Evolutionary conservation across 768 basidiomycete species (phyloP), one percentile per base, ranked within the genome.

Genomic region (Filobasidium floriforme): DNA sequence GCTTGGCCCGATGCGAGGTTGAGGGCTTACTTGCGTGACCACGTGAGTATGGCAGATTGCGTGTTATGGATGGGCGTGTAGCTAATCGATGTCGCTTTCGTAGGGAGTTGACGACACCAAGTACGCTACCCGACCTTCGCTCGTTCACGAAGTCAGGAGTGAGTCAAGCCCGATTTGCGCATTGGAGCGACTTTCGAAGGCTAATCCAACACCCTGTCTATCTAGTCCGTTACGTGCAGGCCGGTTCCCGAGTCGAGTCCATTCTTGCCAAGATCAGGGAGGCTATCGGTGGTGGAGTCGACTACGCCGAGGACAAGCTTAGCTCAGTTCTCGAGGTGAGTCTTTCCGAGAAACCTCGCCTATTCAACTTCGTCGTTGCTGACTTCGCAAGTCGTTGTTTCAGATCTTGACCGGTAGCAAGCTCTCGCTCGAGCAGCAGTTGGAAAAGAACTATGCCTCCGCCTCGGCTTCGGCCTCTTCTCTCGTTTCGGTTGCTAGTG

Each of bases 1-100:
- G 83, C 84, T 11, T 98, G 94, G 94, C 89, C 90, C 14, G 93
- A 97, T 73, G 89, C 92, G 2, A 84, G 93, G 40, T 85, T 98
- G 29, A 87, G 92, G 55, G 91, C 89, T 1, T 96, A 89, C 79
- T 83, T 97, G 22, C 84, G 91, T 52, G 85, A 89, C 73, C 84
- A 85, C 69, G 46, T 49, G 46, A 49, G 46, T 49, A 3, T 49
- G 15, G 12, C 46, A 49, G 18, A 12, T 5, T 3, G 9, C 32
- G 32, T 9, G 4, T 37, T 4, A n/a, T n/a, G 32, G 32, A 37
- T 3, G 9, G 32, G 9, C 32, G 9, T 37, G 4, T 9, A 37
- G 32, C 32, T 37, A 9, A 18, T 49, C 22, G 46, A 12, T 49
- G 14, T 49, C 14, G 3, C 46, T 4, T 49, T 15, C 3, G 14